Evolutionary conservation across 805 yeast species (phyloP).

Genomic region (Wickerhamomyces tratensis): DNA sequence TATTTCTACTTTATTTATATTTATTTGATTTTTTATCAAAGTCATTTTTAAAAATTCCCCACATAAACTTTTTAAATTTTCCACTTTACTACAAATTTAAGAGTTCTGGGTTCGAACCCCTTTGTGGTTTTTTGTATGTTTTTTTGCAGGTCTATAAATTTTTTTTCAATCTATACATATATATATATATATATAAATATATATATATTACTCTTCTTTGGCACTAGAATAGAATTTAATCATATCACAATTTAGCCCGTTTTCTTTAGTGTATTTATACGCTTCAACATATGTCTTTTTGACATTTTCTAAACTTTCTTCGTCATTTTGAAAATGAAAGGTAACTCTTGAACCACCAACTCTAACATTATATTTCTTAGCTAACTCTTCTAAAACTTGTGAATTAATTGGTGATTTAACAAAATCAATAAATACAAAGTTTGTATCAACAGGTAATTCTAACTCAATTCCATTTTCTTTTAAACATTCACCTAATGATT

Average conservation of each 20-base stretch:
- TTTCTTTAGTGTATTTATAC: slow-evolving; percentile 12
- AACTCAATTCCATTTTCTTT: slow-evolving; percentile 41
- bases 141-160: too few species aligned
- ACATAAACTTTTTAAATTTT: too few species aligned
- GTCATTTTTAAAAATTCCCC: too few species aligned
- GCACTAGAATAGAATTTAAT: neutral
- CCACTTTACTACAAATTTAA: too few species aligned
- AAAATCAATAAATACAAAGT: slow-evolving; percentile 70
- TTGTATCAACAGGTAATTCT: slow-evolving; percentile 70
- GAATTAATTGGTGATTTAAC: slow-evolving; percentile 39
- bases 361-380: slow-evolving; percentile 48
- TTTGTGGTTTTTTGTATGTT: too few species aligned
- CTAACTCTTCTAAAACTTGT: slow-evolving; percentile 39
- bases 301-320: slow-evolving; percentile 11
- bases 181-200: too few species aligned
- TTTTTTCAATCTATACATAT: too few species aligned
- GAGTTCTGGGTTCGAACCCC: too few species aligned
- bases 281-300: slow-evolving; percentile 30
- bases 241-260: neutral
- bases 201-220: too few species aligned
- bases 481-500: slow-evolving; percentile 42
- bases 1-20: too few species aligned
- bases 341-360: slow-evolving; percentile 66
- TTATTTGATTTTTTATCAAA: too few species aligned
- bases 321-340: slow-evolving; percentile 28